Percentiles rank a stretch among this genome's conserved stretches.
phyloP scores from a whole-genome alignment of 1,284 basidiomycete genomes.

The Cutaneotrichosporon cavernicola region DNA sequence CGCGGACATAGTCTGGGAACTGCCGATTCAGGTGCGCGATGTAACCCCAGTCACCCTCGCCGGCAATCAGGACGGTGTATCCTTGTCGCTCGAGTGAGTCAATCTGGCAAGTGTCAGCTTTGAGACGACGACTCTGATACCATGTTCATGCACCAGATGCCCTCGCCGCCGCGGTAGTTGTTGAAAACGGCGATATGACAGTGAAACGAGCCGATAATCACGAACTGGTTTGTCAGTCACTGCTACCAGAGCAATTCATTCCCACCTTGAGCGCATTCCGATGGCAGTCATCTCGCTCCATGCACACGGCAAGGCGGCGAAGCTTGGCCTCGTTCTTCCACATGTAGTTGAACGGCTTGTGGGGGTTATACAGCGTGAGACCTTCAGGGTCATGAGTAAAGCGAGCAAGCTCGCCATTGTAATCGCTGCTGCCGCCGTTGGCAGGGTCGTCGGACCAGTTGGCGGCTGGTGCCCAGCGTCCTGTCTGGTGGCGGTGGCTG shows the following conservation, averaged over 20 bases:
- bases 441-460: not conserved
- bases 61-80: slow-evolving; percentile 29
- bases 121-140: not conserved
- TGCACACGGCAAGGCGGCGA: slow-evolving; percentile 18
- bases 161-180: slow-evolving; percentile 25
- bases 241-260: not conserved
- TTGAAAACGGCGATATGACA: slow-evolving; percentile 18
- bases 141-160: slow-evolving; percentile 20
- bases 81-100: slow-evolving; percentile 27
- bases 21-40: slow-evolving; percentile 32
- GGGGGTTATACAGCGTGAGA: slow-evolving; percentile 1
- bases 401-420: not conserved
- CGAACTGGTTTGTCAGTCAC: slow-evolving; percentile 11
- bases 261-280: slow-evolving; percentile 22
- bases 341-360: slow-evolving; percentile 17
- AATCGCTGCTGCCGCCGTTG: no score
- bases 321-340: slow-evolving; percentile 26
- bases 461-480: not conserved
- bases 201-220: slow-evolving; percentile 16
- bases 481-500: slow-evolving; percentile 2
- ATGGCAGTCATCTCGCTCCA: slow-evolving; percentile 17
- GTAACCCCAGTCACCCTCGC: slow-evolving; percentile 30
- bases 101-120: not conserved
- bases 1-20: slow-evolving; percentile 29
- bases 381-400: not conserved